Evolutionary conservation across 2,329 filamentous ascomycete genomes (phyloP).

Genomic region (Volutella citrinella): DNA sequence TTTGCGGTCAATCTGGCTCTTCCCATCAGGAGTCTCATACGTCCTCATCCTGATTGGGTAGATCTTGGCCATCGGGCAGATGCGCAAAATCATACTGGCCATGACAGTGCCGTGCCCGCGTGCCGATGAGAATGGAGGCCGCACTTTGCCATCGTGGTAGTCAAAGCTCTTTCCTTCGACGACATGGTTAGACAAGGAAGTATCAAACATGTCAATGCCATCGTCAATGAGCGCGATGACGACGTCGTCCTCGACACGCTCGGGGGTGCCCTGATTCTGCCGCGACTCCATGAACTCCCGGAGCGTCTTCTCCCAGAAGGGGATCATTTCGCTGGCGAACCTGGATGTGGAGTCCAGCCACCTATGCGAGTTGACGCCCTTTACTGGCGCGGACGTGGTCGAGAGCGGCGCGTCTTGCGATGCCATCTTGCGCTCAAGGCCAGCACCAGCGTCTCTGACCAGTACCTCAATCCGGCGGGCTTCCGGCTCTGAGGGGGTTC

Average conservation of each 20-base stretch:
- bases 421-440: too few species aligned
- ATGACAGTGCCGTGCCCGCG: constrained; percentile 19
- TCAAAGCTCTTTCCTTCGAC: constrained; percentile 9
- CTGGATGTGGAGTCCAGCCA: constrained; percentile 6
- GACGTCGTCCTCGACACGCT: constrained; percentile 1
- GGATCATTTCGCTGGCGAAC: neutral
- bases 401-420: too few species aligned
- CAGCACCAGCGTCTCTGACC: neutral
- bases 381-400: neutral
- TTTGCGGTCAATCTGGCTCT: constrained; percentile 1
- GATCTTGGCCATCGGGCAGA: constrained; percentile 19
- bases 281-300: neutral
- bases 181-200: neutral
- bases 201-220: constrained; percentile 3
- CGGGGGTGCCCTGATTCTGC: neutral
- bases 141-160: constrained; percentile 4
- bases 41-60: constrained; percentile 21
- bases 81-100: constrained; percentile 18
- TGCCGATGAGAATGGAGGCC: too few species aligned
- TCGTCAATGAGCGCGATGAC: constrained; percentile 9
- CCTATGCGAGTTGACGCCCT: constrained; percentile 3
- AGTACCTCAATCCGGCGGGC: neutral
- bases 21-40: constrained; percentile 2
- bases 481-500: too few species aligned
- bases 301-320: neutral